Evolutionary conservation across 176 grass and related monocot genomes (phyloP), one percentile per base, ranked within the genome.

Genomic region (Chloris gayana): DNA sequence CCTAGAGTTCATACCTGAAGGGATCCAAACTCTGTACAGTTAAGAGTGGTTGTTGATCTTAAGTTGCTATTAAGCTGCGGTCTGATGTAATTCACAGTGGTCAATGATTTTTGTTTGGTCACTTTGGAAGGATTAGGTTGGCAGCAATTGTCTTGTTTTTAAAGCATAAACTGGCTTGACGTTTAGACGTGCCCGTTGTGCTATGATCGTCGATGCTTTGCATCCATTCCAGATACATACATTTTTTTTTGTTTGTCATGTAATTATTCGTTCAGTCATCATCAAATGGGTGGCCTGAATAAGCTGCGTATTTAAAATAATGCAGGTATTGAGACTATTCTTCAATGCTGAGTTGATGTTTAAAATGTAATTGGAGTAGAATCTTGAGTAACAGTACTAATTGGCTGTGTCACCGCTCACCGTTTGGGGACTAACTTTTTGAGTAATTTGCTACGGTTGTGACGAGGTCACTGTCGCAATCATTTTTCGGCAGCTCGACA

Each of bases 21-120:
- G 34, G 64, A 62, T 64, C 59, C 4, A 80, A 76, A 11, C 70
- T 44, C 1, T 77, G 26, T 72, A 82, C 85, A 72, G 14, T 67
- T 60, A 53, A 60, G 31, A 53, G 44, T 72, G 42, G 24, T 84
- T 75, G 15, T 72, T 72, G 45, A 72, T 47, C 13, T 81, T 57
- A 19, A 81, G n/a, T 64, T 65, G 46, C 19, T 59, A 67, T 19
- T 64, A 9, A 0, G 9, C 49, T 61, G 58, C 50, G 4, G 56
- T 5, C 19, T 66, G 30, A 42, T 29, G 10, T 61, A 56, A 81
- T 77, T 89, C 78, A 56, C 57, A 34, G 87, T 72, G 72, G 17
- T 25, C 71, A 72, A 15, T 81, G 54, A 18, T 84, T 76, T 89
- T 89, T 80, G 65, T 81, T 77, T 38, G 87, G 71, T 38, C 54